Percentiles rank a stretch among this genome's conserved stretches.
Evolutionary conservation across 805 yeast species (phyloP).

Genomic region (Priceomyces carsonii): DNA sequence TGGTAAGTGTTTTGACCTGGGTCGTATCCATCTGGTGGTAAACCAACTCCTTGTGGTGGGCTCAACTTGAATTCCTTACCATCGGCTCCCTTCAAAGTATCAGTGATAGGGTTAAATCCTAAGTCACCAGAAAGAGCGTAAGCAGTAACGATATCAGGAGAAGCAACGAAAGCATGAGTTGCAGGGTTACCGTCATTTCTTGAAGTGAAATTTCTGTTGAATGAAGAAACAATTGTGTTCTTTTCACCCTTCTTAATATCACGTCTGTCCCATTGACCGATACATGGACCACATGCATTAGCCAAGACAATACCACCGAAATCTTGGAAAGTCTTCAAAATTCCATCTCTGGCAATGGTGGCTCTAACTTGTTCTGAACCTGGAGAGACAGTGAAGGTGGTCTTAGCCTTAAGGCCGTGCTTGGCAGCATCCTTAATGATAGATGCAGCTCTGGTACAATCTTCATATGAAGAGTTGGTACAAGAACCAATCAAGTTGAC

Average conservation of each 20-base stretch:
- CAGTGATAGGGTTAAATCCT: conserved; percentile 94
- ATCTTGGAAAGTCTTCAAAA: conserved; percentile 81
- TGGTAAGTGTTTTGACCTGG: conserved; percentile 94
- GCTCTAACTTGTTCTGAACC: conserved; percentile 99
- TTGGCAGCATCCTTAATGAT: conserved; percentile 87
- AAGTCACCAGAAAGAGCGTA: conserved; percentile 95
- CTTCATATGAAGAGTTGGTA: conserved; percentile 98
- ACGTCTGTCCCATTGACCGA: conserved; percentile 98
- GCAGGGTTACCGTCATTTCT: conserved; percentile 98
- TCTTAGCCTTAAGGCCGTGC: conserved; percentile 89
- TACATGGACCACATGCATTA: conserved; percentile 99
- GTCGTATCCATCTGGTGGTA: conserved; percentile 88
- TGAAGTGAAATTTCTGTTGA: conserved; percentile 97
- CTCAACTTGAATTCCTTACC: conserved; percentile 88
- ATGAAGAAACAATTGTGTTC: conserved; percentile 95
- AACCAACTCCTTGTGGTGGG: conserved; percentile 88
- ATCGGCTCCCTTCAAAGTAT: conserved; percentile 79
- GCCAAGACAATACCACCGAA: conserved; percentile 95
- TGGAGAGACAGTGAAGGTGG: conserved; percentile 92
- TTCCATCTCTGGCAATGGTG: conserved; percentile 95
- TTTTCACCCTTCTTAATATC: conserved; percentile 91
- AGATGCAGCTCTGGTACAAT: conserved; percentile 95
- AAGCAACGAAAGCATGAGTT: conserved; percentile 95
- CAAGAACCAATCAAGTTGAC: conserved; percentile 98
- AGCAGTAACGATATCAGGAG: conserved; percentile 95